Conservation (phyloP, 2,329 filamentous ascomycete genomes). For the Alternaria alternata region DNA sequence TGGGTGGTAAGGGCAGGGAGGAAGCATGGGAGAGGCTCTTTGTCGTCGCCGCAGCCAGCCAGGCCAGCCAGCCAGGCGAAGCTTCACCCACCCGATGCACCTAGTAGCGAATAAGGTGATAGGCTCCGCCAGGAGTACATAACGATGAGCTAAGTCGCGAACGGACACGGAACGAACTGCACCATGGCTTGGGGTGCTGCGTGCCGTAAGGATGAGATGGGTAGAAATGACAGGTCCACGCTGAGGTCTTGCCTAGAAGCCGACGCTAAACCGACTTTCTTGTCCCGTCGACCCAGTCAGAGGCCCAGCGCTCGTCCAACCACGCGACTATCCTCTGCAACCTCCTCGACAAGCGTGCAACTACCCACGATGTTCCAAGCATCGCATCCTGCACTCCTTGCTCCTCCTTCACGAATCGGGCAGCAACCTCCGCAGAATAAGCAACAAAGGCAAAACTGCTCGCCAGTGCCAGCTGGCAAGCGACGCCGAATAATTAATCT, state of each 20-base stretch:
- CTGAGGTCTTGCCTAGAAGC: constrained; percentile 25
- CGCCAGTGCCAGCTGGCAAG: constrained; percentile 23
- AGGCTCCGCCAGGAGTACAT: constrained; percentile 29
- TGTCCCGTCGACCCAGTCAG: constrained; percentile 3
- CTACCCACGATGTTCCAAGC: neutral
- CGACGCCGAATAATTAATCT: constrained; percentile 13
- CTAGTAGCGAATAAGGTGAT: constrained; percentile 30
- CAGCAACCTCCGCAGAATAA: constrained; percentile 26
- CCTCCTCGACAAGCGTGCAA: constrained; percentile 24
- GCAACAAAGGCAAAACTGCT: constrained; percentile 10
- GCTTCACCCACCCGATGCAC: constrained; percentile 27
- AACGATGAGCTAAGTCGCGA: constrained; percentile 37
- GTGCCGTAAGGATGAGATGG: constrained; percentile 30
- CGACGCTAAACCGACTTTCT: constrained; percentile 23
- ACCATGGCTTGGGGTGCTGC: constrained; percentile 33
- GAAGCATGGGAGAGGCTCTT: constrained; percentile 34
- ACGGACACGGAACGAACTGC: constrained; percentile 32
- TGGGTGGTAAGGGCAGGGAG: constrained; percentile 43
- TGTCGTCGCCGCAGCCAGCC: constrained; percentile 20
- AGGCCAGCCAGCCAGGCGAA: constrained; percentile 30
- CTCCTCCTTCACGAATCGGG: constrained; percentile 14
- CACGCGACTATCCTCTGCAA: constrained; percentile 11
- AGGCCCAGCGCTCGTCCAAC: constrained; percentile 2
- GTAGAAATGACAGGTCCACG: constrained; percentile 27
- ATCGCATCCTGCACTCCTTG: constrained; percentile 28